A percentile compares a stretch with the other conserved stretches of the same genome.
Evolutionary conservation across 2,329 filamentous ascomycete species (phyloP).

Genomic region (Ophiosphaerella herpotricha): DNA sequence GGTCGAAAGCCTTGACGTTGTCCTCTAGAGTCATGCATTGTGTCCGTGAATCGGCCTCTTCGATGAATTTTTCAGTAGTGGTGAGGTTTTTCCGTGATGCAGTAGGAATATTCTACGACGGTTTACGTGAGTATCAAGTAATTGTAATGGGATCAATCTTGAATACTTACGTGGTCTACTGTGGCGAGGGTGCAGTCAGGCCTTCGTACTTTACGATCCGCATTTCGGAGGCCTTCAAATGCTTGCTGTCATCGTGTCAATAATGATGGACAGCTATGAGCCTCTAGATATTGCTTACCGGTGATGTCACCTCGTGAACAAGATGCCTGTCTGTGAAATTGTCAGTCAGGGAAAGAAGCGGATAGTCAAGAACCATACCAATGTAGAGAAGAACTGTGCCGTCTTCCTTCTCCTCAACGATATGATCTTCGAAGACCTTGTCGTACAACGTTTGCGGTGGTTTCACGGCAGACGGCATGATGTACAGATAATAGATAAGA

Average conservation of each 20-base stretch:
- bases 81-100: conserved; percentile 89
- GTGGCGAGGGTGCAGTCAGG: conserved; percentile 97
- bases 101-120: conserved; percentile 83
- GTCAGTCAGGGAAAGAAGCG: conserved; percentile 24
- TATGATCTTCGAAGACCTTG: conserved; percentile 93
- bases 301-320: conserved; percentile 97
- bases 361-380: conserved; percentile 59
- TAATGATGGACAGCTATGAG: not conserved
- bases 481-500: conserved; percentile 36
- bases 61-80: conserved; percentile 89
- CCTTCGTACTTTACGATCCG: conserved; percentile 82
- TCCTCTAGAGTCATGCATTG: conserved; percentile 97
- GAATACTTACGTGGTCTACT: conserved; percentile 81
- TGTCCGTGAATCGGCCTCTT: conserved; percentile 88
- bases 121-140: conserved; percentile 7
- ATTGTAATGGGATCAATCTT: not conserved
- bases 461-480: conserved; percentile 75
- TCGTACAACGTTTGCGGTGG: conserved; percentile 89
- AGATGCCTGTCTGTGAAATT: conserved; percentile 77
- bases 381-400: conserved; percentile 94
- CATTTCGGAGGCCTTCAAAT: conserved; percentile 92
- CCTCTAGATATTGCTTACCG: conserved; percentile 58
- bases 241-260: conserved; percentile 71
- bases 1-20: conserved; percentile 93
- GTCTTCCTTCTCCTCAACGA: conserved; percentile 93